Base-by-base conservation (phyloP, 176 grass and related monocot genomes). In the Luzula sylvatica region DNA sequence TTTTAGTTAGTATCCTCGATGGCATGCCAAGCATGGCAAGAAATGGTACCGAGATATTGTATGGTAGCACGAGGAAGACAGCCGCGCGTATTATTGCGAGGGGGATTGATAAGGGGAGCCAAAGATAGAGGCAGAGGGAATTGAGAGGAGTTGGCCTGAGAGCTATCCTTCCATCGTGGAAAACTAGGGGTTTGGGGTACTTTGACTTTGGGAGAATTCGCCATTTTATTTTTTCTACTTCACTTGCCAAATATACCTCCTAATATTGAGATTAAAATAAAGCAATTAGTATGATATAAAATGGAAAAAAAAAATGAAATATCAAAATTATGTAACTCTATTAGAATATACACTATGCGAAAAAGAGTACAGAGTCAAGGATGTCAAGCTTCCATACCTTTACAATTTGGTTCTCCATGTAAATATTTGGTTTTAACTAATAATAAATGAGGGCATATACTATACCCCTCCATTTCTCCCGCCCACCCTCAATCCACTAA, bases 141-240 rank as follows among this genome's bases (percentile, higher is more conserved):
- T 71, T 71, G 0, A 48, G 3, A 0, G 80, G 70, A 18, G 76
- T 84, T 23, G 89, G 83, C 0, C 60, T 58, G 61, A 95, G 80
- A 15, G 89, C 83, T 8, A 77, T 58, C 43, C 89, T 75, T 25
- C 83, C 89, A 67, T 95, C 89, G 65, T 95, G 89, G 66, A 95
- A 95, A n/a, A 95, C 38, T 24, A 85, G 44, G 5, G 83, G 73
- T 28, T 69, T 81, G 17, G 80, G 68, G 69, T 63, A 78, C 8
- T 67, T 46, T 43, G 52, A 66, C 3, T 65, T 78, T 20, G 53
- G 76, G 50, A 84, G 61, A 20, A 51, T 14, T 1, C 38, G 43
- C 42, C 80, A 60, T 11, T 38, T 72, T 23, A 39, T 67, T 16
- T 70, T 68, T 14, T 66, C 73, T 16, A 20, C 38, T 21, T 77